Percentiles rank a stretch among this genome's conserved stretches.
phyloP scores from a whole-genome alignment of 2,329 filamentous ascomycete species.

The Neurospora sp. region DNA sequence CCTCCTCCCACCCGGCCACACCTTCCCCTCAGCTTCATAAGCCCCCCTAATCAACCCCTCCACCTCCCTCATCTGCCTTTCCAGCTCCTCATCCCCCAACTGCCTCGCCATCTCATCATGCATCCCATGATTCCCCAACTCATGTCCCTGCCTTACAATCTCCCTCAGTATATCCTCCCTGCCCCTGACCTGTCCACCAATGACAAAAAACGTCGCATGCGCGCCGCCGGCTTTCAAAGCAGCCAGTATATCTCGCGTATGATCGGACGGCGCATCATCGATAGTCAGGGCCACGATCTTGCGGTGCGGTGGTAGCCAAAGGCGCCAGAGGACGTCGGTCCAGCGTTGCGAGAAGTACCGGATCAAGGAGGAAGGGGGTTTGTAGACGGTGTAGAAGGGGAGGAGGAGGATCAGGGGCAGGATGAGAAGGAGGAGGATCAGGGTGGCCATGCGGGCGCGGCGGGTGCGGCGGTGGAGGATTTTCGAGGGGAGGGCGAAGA shows the following conservation, averaged over 20 bases:
- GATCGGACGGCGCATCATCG: constrained; percentile 71
- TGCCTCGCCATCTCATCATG: constrained; percentile 66
- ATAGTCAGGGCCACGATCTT: constrained; percentile 75
- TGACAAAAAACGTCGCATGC: constrained; percentile 80
- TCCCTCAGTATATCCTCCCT: constrained; percentile 44
- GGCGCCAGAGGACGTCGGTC: constrained; percentile 72
- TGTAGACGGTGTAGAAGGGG: constrained; percentile 65
- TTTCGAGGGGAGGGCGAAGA: constrained; percentile 43
- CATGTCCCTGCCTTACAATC: constrained; percentile 53
- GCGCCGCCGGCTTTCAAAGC: constrained; percentile 57
- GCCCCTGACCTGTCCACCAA: constrained; percentile 60
- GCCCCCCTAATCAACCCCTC: constrained; percentile 48
- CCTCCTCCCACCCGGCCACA: neutral
- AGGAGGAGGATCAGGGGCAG: constrained; percentile 25
- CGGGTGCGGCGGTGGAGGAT: constrained; percentile 47
- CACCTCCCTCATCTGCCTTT: constrained; percentile 54
- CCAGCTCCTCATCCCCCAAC: constrained; percentile 50
- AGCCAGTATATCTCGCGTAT: constrained; percentile 61
- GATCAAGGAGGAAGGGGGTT: constrained; percentile 65
- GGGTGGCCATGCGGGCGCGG: constrained; percentile 48
- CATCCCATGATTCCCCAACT: constrained; percentile 85
- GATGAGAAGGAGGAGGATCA: constrained; percentile 31
- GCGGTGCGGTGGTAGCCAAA: constrained; percentile 32
- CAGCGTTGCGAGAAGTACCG: constrained; percentile 59
- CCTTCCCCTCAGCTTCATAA: constrained; percentile 37